These are phyloP conservation scores for Cladosporium austrohemisphaericum DNA, from an alignment of 2,329 filamentous ascomycete genomes.

Conservation along the genomic window DNA sequence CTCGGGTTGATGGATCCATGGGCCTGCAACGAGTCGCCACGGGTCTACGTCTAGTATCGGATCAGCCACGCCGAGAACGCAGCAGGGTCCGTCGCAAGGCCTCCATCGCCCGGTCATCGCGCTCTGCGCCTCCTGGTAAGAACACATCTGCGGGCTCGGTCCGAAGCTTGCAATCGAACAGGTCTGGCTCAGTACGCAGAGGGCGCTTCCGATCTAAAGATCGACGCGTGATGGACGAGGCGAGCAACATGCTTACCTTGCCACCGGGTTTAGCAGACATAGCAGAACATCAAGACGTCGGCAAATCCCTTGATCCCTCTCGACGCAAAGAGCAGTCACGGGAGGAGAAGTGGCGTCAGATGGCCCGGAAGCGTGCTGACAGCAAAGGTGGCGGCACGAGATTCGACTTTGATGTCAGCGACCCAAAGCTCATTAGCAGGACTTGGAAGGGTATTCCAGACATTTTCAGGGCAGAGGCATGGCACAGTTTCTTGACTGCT, in stretches of 20 bases:
- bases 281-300: slow-evolving; percentile 44
- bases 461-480: slow-evolving; percentile 86
- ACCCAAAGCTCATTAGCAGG: slow-evolving; percentile 75
- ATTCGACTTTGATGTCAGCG: slow-evolving; percentile 76
- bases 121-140: slow-evolving; percentile 32
- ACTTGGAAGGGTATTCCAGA: slow-evolving; percentile 99
- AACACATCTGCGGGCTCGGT: slow-evolving; percentile 35
- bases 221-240: slow-evolving; percentile 55
- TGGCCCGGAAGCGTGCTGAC: slow-evolving; percentile 51
- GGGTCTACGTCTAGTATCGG: slow-evolving; percentile 53
- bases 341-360: slow-evolving; percentile 65
- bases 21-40: slow-evolving; percentile 58
- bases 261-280: slow-evolving; percentile 51
- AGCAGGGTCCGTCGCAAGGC: slow-evolving; percentile 50
- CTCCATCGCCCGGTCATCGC: slow-evolving; percentile 45
- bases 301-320: slow-evolving; percentile 45
- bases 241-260: slow-evolving; percentile 62
- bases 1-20: slow-evolving; percentile 18
- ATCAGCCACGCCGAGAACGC: slow-evolving; percentile 52
- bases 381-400: slow-evolving; percentile 56
- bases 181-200: slow-evolving; percentile 31
- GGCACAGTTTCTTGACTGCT: slow-evolving; percentile 84
- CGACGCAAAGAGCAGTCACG: slow-evolving; percentile 59
- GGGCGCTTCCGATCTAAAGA: slow-evolving; percentile 49
- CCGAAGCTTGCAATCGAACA: slow-evolving; percentile 38